Evolutionary conservation across 352 stramenopile genomes (phyloP), one percentile per base, ranked within the genome.

Genomic region (Phytophthora fragariaefolia): DNA sequence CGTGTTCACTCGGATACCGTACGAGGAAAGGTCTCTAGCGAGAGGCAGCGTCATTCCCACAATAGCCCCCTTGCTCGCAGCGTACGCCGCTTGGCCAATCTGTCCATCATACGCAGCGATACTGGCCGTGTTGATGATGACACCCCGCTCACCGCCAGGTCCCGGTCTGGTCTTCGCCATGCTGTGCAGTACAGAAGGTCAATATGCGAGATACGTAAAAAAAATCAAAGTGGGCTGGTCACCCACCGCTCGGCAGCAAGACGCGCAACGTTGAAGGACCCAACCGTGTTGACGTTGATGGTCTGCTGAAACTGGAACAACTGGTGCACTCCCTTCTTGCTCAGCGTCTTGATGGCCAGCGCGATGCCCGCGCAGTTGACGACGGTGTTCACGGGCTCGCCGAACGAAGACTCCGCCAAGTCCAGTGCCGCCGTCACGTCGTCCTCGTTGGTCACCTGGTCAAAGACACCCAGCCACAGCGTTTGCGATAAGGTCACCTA

Each of bases 61-160:
- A 56, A 99, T 97, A 2, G 93, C 97, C 7, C 87, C 96, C 79
- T 99, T 99, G 71, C 89, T 98, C 10, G 97, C 92, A 45, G 97
- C 88, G 76, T 99, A 99, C 8, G 97, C 97, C 22, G 89, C 94
- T 83, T 99, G 97, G 3, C 97, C 97, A 49, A 98, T 92, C 80
- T 99, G 96, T 34, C 98, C 98, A 20, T 99, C 97, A 73, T 97
- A 99, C 1, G 97, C 98, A 47, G 98, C 97, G 52, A 99, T 98
- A 69, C 90, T 98, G 12, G 97, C 97, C 10, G 97, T 99, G 81
- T 99, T 99, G 66, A 99, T 98, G 62, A 99, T 99, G 49, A 98
- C 90, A 17, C 97, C 97, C 24, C 96, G 85, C 54, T 98, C 83
- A 8, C 93, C 95, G 60, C 96, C 87, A 63, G 78, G 56, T 50